Evolutionary conservation across 2,329 filamentous ascomycete genomes (phyloP), one percentile per base, ranked within the genome.

Genomic region (Fusarium camptoceras): DNA sequence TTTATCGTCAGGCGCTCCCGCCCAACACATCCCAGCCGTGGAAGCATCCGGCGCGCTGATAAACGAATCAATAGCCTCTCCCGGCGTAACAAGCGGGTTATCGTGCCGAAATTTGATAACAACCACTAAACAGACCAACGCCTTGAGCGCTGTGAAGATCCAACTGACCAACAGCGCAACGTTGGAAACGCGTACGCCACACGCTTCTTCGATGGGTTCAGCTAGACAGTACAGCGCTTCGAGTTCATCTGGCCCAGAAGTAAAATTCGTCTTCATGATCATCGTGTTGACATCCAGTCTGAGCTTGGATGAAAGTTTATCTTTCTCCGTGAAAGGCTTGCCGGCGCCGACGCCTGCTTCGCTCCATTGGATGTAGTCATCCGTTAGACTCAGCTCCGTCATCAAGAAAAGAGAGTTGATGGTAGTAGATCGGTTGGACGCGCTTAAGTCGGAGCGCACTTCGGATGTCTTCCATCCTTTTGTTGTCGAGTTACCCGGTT

Each of bases 401-500:
- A 37, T 37, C 6, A 37, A 4, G 18, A 37, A 37, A 0, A 37
- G 18, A 4, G 34, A n/a, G 6, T 12, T 37, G 18, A n/a, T 2
- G 18, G 10, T n/a, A 0, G 11, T 6, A 0, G 34, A 37, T 37
- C 18, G 10, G 10, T 37, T 37, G 3, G 10, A 37, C 11, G 34
- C 7, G 10, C 5, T 18, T 11, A 37, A 7, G 34, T 37, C 34
- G 3, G 18, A 12, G 3, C 34, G 34, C 7, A 37, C 34, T 12
- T 37, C 6, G 1, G 18, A 11, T 7, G 34, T n/a, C 7, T 0
- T 37, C 34, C 34, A 37, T 2, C 34, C 34, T 4, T 6, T 4
- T 1, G 10, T n/a, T 12, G 34, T n/a, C 3, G 18, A 2, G 2
- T 37, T 37, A 0, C 18, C 34, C 3, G 34, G 34, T 12, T n/a